Evolutionary conservation across 2,329 filamentous ascomycete genomes (phyloP).

Genomic region (Aspergillus aculeatus): DNA sequence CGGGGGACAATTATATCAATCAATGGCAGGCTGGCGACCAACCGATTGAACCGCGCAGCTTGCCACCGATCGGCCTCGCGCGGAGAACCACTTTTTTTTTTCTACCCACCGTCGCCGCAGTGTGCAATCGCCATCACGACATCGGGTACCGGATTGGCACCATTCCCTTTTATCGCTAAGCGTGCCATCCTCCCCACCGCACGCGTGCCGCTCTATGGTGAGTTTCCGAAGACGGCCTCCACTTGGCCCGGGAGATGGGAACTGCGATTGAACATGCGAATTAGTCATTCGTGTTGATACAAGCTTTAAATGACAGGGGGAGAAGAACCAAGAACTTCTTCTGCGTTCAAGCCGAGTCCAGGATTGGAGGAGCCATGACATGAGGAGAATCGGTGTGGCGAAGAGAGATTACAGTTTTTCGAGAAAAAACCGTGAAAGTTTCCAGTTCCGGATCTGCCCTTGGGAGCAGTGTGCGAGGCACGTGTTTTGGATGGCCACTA

Average conservation of each 20-base stretch:
- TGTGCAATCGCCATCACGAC: constrained; percentile 6
- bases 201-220: background rate
- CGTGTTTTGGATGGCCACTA: background rate
- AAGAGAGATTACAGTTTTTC: background rate
- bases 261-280: background rate
- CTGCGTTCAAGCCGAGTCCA: background rate
- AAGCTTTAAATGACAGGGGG: background rate
- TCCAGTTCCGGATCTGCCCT: background rate
- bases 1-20: background rate
- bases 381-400: background rate
- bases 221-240: background rate
- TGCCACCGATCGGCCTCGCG: constrained; percentile 1
- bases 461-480: background rate
- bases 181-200: background rate
- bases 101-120: background rate
- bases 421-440: background rate
- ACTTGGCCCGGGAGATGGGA: background rate
- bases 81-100: constrained; percentile 3
- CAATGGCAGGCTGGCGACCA: background rate
- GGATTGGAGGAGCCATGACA: background rate
- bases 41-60: background rate
- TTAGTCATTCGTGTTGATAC: constrained; percentile 1
- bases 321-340: background rate
- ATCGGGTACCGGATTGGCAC: constrained; percentile 6
- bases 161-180: background rate